Evolutionary conservation across 1,139 yeast genomes (phyloP), one percentile per base, ranked within the genome.

Genomic region (Wickerhamiella pararugosa): DNA sequence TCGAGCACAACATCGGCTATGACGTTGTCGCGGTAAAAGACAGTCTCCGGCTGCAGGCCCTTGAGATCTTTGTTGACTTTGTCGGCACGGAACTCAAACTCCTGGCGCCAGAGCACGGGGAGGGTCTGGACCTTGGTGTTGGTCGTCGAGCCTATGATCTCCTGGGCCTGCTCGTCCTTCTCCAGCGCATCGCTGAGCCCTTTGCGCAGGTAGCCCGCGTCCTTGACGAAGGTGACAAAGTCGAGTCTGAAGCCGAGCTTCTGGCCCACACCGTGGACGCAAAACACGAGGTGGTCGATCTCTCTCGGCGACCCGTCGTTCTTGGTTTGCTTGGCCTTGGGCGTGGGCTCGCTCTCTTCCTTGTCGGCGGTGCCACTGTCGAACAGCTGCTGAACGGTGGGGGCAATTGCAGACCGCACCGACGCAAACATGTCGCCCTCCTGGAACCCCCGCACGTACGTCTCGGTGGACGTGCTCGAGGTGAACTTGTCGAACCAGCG

Each of bases 191-290:
- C 10, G 25, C 25, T 25, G 31, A 51, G 32, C 5, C 39, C 45
- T 1, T 71, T 70, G 43, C 96, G 66, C 48, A 86, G 60, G 28
- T 73, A 69, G 53, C 81, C 82, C 35, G 84, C 72, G 39, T 84
- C 83, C 54, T 84, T 94, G 7, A 83, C 76, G 62, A 86, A 86
- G 57, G 83, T 83, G 29, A 86, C 76, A 37, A 80, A 76, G 51
- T 84, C 86, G 53, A 79, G 76, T 53, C 73, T 73, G 41, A 75
- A 68, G 1, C 94, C 87, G 45, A 86, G 64, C 15, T 76, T 72
- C 60, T 86, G 96, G 1, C 96, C 96, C 47, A 86, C 81, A 0
- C 96, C 96, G 61, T 86, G 96, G 33, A 86, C 72, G 55, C 94
- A 83, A 27, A 86, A 64, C 2, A 84, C 73, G 45, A 86, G 62